Conservation (phyloP, 208 protist species). For the Crithidia bombi region DNA sequence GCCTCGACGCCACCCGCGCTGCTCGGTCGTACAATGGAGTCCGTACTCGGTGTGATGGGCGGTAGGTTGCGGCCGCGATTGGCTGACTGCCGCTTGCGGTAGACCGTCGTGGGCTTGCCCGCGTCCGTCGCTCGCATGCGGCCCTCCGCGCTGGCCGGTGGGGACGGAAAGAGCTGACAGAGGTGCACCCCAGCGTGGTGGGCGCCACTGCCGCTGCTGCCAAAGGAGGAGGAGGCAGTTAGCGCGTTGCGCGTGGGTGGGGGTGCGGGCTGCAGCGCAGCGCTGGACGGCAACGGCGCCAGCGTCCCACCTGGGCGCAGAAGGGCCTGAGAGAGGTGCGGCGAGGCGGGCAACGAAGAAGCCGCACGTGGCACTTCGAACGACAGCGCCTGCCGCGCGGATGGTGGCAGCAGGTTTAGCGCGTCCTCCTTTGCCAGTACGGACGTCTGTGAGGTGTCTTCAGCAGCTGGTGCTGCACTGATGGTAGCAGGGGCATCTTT, state of each 20-base stretch:
- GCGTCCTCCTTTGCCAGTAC: background rate
- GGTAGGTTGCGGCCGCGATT: constrained; percentile 27
- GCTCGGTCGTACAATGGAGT: constrained; percentile 19
- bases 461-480: background rate
- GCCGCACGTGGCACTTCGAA: background rate
- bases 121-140: background rate
- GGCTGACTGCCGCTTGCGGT: constrained; percentile 31
- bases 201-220: background rate
- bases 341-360: background rate
- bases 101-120: constrained; percentile 1
- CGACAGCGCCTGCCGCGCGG: background rate
- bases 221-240: constrained; percentile 4
- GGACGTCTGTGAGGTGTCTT: background rate
- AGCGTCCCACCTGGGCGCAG: constrained; percentile 2
- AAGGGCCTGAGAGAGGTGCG: background rate
- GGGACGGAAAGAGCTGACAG: constrained; percentile 39
- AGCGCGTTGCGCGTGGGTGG: background rate
- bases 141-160: constrained; percentile 32
- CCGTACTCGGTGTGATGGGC: constrained; percentile 19
- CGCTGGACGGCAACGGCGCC: constrained; percentile 10
- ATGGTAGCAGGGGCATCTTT: background rate
- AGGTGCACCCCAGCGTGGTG: background rate
- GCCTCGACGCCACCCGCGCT: background rate
- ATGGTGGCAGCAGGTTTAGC: background rate
- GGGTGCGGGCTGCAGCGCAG: background rate